Conservation (phyloP, 148 eudicot genomes). For the Chenopodium album region DNA sequence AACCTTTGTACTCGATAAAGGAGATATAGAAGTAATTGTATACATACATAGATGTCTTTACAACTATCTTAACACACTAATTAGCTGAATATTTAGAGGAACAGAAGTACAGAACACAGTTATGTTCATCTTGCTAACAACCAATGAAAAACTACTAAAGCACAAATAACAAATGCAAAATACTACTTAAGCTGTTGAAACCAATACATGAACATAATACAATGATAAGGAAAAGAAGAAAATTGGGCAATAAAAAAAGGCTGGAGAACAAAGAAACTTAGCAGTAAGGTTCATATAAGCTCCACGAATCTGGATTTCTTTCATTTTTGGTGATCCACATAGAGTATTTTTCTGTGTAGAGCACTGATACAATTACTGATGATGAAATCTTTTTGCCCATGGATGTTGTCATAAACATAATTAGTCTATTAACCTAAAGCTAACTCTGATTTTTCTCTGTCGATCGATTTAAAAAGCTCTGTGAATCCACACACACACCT, state of each 20-base stretch:
- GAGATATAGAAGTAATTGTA: background rate
- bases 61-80: background rate
- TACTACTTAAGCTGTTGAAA: background rate
- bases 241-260: background rate
- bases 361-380: background rate
- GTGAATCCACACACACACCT: conserved; percentile 28
- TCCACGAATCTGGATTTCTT: background rate
- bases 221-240: too few species aligned
- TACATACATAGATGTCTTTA: background rate
- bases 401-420: background rate
- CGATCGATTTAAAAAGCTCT: conserved; percentile 3
- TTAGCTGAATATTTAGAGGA: background rate
- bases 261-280: too few species aligned
- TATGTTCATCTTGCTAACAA: background rate
- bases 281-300: background rate
- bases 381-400: background rate
- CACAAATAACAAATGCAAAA: background rate
- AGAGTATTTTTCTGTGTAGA: background rate
- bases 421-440: background rate
- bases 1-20: background rate
- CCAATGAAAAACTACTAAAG: background rate
- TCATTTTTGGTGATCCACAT: background rate
- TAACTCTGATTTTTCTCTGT: background rate
- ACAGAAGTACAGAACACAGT: background rate
- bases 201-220: background rate